Evolutionary conservation across 83 land plant genomes (phyloP).

Genomic region (Larix sibirica): DNA sequence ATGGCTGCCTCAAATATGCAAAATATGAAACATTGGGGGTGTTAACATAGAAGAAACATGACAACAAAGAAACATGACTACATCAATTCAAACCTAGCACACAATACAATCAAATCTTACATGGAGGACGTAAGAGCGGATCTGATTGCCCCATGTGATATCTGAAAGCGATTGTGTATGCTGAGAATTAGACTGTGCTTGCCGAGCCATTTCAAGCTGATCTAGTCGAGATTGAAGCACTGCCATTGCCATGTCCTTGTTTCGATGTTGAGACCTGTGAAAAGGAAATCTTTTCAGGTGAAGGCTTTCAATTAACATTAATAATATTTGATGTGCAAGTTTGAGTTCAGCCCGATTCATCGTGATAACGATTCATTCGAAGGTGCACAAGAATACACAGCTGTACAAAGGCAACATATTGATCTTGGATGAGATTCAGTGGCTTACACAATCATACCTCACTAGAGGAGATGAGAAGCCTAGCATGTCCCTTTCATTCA

Average conservation of each 20-base stretch:
- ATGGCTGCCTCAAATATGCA: conserved; percentile 66
- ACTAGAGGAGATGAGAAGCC: neutral
- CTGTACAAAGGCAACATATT: neutral
- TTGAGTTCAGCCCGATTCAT: neutral
- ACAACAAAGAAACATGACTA: neutral
- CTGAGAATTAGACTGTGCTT: conserved; percentile 82
- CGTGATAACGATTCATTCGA: neutral
- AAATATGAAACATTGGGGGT: neutral
- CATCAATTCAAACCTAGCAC: neutral
- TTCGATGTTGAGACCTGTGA: conserved; percentile 89
- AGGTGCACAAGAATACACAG: neutral
- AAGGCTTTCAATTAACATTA: neutral
- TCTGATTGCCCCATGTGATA: conserved; percentile 96
- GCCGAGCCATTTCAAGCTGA: conserved; percentile 84
- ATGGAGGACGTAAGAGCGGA: conserved; percentile 93
- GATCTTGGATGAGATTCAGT: neutral
- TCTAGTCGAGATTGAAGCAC: conserved; percentile 90
- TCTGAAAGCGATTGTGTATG: conserved; percentile 89
- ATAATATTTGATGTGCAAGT: neutral
- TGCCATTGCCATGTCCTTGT: conserved; percentile 85
- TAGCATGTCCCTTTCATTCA: neutral
- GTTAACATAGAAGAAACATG: neutral
- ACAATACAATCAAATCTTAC: conserved; percentile 33
- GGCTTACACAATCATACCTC: neutral
- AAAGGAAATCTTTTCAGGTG: neutral